These are phyloP conservation scores for Pistacia integerrima DNA, from an alignment of 345 rosid species.

Conservation along the genomic window DNA sequence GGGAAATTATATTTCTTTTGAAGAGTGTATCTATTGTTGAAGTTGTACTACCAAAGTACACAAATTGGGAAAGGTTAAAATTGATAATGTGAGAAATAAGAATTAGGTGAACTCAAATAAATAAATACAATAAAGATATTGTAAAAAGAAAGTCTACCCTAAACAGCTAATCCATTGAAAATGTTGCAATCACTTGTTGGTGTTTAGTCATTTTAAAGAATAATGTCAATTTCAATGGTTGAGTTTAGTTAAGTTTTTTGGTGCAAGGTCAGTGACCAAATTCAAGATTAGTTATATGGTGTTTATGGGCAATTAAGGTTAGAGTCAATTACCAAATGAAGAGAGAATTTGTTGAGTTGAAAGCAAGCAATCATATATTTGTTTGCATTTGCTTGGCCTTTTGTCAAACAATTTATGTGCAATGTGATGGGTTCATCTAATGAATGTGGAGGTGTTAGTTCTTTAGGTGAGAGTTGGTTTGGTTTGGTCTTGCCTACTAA, in stretches of 20 bases:
- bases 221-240: background rate
- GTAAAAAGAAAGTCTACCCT: background rate
- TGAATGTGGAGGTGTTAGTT: background rate
- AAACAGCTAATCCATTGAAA: constrained; percentile 1
- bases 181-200: background rate
- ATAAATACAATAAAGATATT: background rate
- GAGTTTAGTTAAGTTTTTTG: background rate
- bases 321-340: constrained; percentile 10
- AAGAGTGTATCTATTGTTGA: no score
- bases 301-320: background rate
- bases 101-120: constrained; percentile 8
- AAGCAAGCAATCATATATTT: background rate
- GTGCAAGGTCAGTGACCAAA: background rate
- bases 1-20: background rate
- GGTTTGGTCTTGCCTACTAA: background rate
- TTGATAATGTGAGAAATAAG: background rate
- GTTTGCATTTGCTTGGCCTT: background rate
- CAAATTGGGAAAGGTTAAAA: background rate
- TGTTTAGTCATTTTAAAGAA: background rate
- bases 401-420: background rate
- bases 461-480: background rate
- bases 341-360: background rate
- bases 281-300: background rate
- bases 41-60: background rate
- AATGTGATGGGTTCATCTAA: background rate